A percentile compares a stretch with the other conserved stretches of the same genome.
Evolutionary conservation across 768 basidiomycete genomes (phyloP).

Genomic region (Harrya chromipes): DNA sequence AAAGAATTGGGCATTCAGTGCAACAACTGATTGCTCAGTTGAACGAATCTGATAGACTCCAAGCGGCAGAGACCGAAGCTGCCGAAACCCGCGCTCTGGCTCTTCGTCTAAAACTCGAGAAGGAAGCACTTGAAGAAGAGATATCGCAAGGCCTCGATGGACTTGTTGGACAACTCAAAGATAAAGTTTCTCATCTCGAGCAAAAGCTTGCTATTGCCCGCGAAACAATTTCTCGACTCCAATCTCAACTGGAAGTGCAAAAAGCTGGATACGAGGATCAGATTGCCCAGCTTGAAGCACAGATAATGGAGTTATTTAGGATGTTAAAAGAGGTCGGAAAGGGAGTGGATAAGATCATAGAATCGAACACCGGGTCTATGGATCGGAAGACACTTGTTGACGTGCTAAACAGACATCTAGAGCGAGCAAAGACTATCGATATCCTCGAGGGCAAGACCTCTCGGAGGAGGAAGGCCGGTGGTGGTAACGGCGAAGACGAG

Average conservation of each 20-base stretch:
- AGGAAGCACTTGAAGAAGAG: conserved; percentile 79
- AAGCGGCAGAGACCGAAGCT: conserved; percentile 75
- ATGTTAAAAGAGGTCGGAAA: conserved; percentile 87
- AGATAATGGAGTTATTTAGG: conserved; percentile 90
- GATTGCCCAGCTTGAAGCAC: conserved; percentile 83
- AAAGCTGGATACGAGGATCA: conserved; percentile 79
- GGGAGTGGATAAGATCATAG: conserved; percentile 72
- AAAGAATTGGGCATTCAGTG: conserved; percentile 85
- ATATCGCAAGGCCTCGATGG: conserved; percentile 79
- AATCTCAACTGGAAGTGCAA: conserved; percentile 74
- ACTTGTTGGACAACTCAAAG: conserved; percentile 78
- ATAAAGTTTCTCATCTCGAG: conserved; percentile 63
- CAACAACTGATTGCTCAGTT: conserved; percentile 85
- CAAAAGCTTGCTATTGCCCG: conserved; percentile 77
- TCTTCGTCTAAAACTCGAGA: conserved; percentile 71
- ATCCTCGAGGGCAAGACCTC: conserved; percentile 73
- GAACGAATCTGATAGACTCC: conserved; percentile 83
- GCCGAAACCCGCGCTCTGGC: conserved; percentile 61
- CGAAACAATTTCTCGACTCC: conserved; percentile 71
- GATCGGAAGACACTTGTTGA: conserved; percentile 81
- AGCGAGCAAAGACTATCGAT: conserved; percentile 79
- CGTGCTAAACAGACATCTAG: conserved; percentile 75
- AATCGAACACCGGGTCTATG: conserved; percentile 56
- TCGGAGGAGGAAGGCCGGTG: conserved; percentile 24
- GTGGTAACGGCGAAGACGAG: conserved; percentile 33